Evolutionary conservation across 177 flowering plant genomes (phyloP).

Genomic region (Telopea speciosissima): DNA sequence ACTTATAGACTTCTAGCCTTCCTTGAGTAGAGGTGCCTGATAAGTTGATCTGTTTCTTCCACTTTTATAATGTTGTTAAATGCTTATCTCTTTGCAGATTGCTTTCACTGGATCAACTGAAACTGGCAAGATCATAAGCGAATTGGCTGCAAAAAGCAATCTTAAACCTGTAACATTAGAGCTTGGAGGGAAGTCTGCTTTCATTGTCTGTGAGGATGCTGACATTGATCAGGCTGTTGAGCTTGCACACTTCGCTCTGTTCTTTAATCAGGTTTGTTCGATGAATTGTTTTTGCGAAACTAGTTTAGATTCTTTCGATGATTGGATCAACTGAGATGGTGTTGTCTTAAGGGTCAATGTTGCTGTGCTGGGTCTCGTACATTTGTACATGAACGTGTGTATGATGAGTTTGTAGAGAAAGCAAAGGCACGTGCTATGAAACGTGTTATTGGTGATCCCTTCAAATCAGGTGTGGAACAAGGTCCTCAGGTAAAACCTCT

Average conservation of each 20-base stretch:
- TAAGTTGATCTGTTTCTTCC: neutral
- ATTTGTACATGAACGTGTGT: constrained; percentile 66
- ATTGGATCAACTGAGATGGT: neutral
- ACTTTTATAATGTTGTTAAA: too few relatives aligned
- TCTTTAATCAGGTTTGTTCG: constrained; percentile 68
- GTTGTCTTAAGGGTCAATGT: constrained; percentile 67
- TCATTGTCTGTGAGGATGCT: constrained; percentile 78
- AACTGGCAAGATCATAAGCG: constrained; percentile 52
- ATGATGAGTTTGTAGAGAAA: constrained; percentile 80
- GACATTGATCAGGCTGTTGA: constrained; percentile 72
- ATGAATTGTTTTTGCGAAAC: neutral
- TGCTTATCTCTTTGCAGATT: constrained; percentile 35
- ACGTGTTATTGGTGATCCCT: constrained; percentile 84
- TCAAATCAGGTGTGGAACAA: constrained; percentile 78
- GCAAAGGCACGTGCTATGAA: constrained; percentile 65
- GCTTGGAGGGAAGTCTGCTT: constrained; percentile 90
- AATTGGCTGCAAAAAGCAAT: constrained; percentile 68
- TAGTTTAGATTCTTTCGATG: neutral
- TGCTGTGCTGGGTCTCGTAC: constrained; percentile 95
- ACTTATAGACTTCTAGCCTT: too few relatives aligned
- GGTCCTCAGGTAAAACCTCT: constrained; percentile 70
- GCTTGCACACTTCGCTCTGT: constrained; percentile 74
- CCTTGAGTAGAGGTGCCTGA: too few relatives aligned
- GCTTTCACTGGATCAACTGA: constrained; percentile 84
- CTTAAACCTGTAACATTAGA: constrained; percentile 74